Evolutionary conservation across 2,329 filamentous ascomycete species (phyloP), one percentile per base, ranked within the genome.

Genomic region (Chaetomiaceae sp.): DNA sequence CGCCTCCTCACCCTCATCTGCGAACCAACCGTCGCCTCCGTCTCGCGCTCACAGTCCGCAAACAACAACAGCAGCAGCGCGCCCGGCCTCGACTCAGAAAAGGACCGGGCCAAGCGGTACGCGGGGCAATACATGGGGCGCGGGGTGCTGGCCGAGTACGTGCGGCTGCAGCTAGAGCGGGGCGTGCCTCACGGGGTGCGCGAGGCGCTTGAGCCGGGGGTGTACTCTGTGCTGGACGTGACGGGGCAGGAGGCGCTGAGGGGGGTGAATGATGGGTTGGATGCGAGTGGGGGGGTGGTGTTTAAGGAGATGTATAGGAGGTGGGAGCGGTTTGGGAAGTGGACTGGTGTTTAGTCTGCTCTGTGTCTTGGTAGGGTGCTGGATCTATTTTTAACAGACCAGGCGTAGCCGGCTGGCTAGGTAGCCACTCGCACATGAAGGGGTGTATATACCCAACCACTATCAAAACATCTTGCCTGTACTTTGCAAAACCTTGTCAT

Each of bases 41-140:
- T 66, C 3, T 55, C 64, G 11, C 59, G 62, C 51, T 62, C 82
- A 80, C 2, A 79, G 76, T 23, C 77, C 75, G 1, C n/a, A n/a
- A n/a, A 79, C 78, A 0, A 76, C 79, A 15, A 37, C 33, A 4
- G 79, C 84, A 20, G 75, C 77, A 3, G 36, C 74, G 75, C 6
- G 66, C 68, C 2, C 71, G 15, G 14, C 14, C 73, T 86, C 23
- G 80, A 82, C 62, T 84, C 82, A 22, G 81, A 81, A 1, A 81
- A 77, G 1, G 81, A 83, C 59, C 76, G 75, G 27, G 82, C 82
- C 19, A 84, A 83, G 69, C 75, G 80, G 15, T 80, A 78, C 6
- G 81, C 81, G 1, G 81, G 81, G 4, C 75, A 80, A 58, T 75
- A 84, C 67, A 84, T 86, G 78, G n/a, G n/a, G n/a, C 82, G 82